These are phyloP conservation scores for Bolboschoenoplectus hybrid DNA, from an alignment of 202 grass and related monocot species.

Conservation along the genomic window DNA sequence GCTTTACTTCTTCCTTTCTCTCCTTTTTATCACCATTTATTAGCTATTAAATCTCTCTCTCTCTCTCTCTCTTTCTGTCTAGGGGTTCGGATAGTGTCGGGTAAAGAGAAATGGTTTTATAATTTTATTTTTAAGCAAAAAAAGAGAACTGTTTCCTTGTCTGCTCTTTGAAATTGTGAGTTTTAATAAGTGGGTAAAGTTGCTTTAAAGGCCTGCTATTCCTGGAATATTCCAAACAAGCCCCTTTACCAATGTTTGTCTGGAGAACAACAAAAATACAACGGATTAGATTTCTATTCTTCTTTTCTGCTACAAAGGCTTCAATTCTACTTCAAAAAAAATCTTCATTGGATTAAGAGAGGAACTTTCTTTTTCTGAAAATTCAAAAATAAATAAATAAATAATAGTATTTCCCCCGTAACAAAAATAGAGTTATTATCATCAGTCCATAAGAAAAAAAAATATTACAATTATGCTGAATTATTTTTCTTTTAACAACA, in stretches of 20 bases:
- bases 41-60: slow-evolving; percentile 28
- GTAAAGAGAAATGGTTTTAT: not conserved
- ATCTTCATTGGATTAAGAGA: slow-evolving; percentile 17
- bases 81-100: not conserved
- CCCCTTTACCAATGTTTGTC: slow-evolving; percentile 24
- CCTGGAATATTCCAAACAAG: slow-evolving; percentile 37
- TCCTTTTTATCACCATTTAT: slow-evolving; percentile 38
- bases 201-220: slow-evolving; percentile 38
- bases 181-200: slow-evolving; percentile 29
- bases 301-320: not conserved
- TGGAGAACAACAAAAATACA: slow-evolving; percentile 20
- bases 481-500: no score
- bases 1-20: slow-evolving; percentile 13
- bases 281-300: slow-evolving; percentile 16
- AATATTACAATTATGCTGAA: not conserved
- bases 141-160: slow-evolving; percentile 33
- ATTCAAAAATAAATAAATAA: no score
- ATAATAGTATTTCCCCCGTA: no score
- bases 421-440: no score
- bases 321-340: slow-evolving; percentile 13
- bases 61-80: slow-evolving; percentile 14
- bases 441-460: not conserved
- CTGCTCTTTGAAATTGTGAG: slow-evolving; percentile 29
- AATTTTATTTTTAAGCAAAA: not conserved
- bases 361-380: not conserved